Percentiles rank a stretch among this genome's conserved stretches.
These are phyloP conservation scores for Durotheca rogersii DNA, from an alignment of 495 filamentous ascomycete species.

Conservation along the genomic window DNA sequence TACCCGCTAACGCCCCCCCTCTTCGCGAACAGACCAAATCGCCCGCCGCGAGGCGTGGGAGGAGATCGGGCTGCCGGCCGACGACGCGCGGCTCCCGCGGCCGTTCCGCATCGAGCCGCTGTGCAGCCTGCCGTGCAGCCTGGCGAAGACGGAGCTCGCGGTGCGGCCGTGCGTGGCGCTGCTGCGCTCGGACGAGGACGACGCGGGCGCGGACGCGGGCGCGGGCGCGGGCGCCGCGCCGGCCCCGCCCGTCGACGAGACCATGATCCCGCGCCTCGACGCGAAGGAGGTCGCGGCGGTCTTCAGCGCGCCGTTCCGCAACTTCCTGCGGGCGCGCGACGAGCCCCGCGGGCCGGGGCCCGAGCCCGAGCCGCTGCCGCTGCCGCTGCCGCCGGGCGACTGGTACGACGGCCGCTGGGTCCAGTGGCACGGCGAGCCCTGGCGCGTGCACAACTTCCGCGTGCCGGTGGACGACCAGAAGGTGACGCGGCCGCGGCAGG, in stretches of 20 bases:
- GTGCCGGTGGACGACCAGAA: slow-evolving; percentile 66
- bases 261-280: slow-evolving; percentile 75
- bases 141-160: slow-evolving; percentile 77
- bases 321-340: slow-evolving; percentile 61
- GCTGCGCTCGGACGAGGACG: slow-evolving; percentile 62
- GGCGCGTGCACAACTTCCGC: slow-evolving; percentile 88
- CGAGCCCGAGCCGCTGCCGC: slow-evolving; percentile 14
- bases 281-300: slow-evolving; percentile 88
- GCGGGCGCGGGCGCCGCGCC: too few relatives aligned
- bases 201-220: slow-evolving; percentile 36
- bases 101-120: slow-evolving; percentile 83
- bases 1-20: slow-evolving; percentile 46
- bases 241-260: too few relatives aligned
- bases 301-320: slow-evolving; percentile 78
- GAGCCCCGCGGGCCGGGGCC: slow-evolving; percentile 35
- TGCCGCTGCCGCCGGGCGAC: slow-evolving; percentile 52
- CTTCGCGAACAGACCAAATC: slow-evolving; percentile 68
- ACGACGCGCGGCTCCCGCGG: slow-evolving; percentile 58
- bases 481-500: slow-evolving; percentile 55
- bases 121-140: slow-evolving; percentile 74
- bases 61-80: slow-evolving; percentile 81
- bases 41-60: slow-evolving; percentile 86
- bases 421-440: slow-evolving; percentile 59
- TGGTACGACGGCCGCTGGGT: slow-evolving; percentile 73
- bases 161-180: slow-evolving; percentile 87